phyloP scores from a whole-genome alignment of 495 filamentous ascomycete species.

The Penicillium argentinense region DNA sequence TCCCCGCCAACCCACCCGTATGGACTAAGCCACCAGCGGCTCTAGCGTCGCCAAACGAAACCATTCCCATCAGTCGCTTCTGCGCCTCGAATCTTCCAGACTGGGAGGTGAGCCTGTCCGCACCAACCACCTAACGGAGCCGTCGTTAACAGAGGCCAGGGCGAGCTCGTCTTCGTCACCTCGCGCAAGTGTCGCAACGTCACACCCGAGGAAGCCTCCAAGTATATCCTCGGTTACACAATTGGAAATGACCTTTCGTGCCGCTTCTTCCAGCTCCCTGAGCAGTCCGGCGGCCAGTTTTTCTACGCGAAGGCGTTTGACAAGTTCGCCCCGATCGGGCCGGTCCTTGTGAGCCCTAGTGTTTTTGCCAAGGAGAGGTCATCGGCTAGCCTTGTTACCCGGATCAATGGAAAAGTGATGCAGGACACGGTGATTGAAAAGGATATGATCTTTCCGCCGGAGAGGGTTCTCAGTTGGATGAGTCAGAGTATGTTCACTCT shows the following conservation, averaged over 20 bases:
- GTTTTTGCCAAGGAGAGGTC: constrained; percentile 24
- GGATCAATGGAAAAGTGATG: constrained; percentile 39
- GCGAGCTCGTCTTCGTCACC: constrained; percentile 39
- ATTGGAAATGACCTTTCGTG: constrained; percentile 48
- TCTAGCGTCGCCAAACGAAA: constrained; percentile 34
- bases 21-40: constrained; percentile 43
- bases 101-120: constrained; percentile 22
- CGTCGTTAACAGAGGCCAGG: constrained; percentile 12
- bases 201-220: constrained; percentile 22
- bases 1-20: constrained; percentile 35
- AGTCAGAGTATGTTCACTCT: constrained; percentile 16
- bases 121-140: neutral
- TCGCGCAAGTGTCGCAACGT: constrained; percentile 35
- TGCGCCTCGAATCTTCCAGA: constrained; percentile 37
- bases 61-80: constrained; percentile 35
- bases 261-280: constrained; percentile 39
- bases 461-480: constrained; percentile 16
- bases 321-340: constrained; percentile 47
- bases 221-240: constrained; percentile 47
- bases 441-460: constrained; percentile 14
- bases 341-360: constrained; percentile 28
- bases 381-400: constrained; percentile 25
- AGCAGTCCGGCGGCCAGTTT: constrained; percentile 40
- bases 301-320: constrained; percentile 49
- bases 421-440: constrained; percentile 28